Conservation (phyloP, 352 stramenopile genomes). For the Phytophthora palmivora region DNA sequence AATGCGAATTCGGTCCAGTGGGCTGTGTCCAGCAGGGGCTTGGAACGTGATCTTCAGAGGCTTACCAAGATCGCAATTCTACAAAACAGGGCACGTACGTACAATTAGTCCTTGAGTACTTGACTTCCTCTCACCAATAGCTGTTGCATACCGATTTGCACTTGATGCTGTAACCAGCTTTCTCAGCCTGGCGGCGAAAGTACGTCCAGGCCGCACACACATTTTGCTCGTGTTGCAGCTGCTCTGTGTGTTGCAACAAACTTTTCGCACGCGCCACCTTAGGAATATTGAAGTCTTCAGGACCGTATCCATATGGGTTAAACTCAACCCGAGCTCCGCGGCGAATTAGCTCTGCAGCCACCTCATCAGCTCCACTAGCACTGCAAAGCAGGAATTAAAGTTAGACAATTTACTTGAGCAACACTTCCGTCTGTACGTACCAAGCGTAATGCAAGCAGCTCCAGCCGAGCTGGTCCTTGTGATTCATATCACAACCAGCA, state of each 20-base stretch:
- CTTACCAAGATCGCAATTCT: constrained; percentile 86
- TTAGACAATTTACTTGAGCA: too few species aligned
- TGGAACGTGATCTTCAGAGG: constrained; percentile 82
- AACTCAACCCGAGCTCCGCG: constrained; percentile 74
- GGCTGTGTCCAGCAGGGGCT: constrained; percentile 70
- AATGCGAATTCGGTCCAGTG: constrained; percentile 81
- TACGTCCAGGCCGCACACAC: constrained; percentile 80
- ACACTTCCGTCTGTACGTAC: constrained; percentile 40
- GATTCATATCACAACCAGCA: constrained; percentile 86
- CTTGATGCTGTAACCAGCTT: constrained; percentile 71
- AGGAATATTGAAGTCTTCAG: constrained; percentile 85
- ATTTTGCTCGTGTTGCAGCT: constrained; percentile 84
- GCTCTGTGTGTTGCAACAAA: constrained; percentile 87
- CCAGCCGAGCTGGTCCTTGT: constrained; percentile 84
- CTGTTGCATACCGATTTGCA: constrained; percentile 74
- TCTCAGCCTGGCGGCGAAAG: constrained; percentile 78
- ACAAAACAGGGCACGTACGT: constrained; percentile 4
- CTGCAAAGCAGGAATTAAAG: too few species aligned
- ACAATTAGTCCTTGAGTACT: constrained; percentile 5
- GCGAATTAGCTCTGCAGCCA: constrained; percentile 79
- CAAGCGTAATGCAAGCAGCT: constrained; percentile 89
- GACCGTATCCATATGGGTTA: constrained; percentile 88
- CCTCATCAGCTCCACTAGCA: constrained; percentile 73
- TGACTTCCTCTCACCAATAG: too few species aligned
- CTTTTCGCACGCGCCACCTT: constrained; percentile 86